These are phyloP conservation scores for Xylaria acuta DNA, from an alignment of 495 filamentous ascomycete genomes.

Conservation along the genomic window DNA sequence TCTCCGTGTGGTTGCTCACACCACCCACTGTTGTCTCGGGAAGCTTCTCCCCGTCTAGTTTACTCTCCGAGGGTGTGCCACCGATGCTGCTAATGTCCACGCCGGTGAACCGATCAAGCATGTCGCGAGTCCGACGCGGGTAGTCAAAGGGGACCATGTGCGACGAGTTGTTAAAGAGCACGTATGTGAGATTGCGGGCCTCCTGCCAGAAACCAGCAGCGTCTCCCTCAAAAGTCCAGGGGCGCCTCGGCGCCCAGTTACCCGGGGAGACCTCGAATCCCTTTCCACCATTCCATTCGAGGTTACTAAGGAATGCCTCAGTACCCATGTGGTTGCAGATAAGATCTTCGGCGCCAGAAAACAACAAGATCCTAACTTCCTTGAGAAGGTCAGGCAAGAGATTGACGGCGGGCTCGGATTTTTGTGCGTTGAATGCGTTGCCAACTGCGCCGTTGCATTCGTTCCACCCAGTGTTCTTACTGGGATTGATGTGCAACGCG, in stretches of 20 bases:
- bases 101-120: slow-evolving; percentile 95
- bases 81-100: slow-evolving; percentile 94
- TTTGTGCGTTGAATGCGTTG: slow-evolving; percentile 66
- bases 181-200: slow-evolving; percentile 93
- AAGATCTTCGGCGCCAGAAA: slow-evolving; percentile 91
- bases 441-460: slow-evolving; percentile 87
- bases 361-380: slow-evolving; percentile 79
- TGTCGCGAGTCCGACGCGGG: slow-evolving; percentile 85
- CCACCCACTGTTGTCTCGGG: slow-evolving; percentile 86
- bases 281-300: slow-evolving; percentile 88
- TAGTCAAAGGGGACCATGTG: slow-evolving; percentile 99
- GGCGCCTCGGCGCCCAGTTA: slow-evolving; percentile 85
- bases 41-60: slow-evolving; percentile 90
- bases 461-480: slow-evolving; percentile 85
- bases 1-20: slow-evolving; percentile 73
- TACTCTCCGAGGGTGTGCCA: slow-evolving; percentile 79
- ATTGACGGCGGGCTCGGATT: slow-evolving; percentile 73
- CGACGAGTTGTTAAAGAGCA: slow-evolving; percentile 91
- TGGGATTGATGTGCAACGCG: slow-evolving; percentile 82
- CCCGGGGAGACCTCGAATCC: slow-evolving; percentile 92
- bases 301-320: slow-evolving; percentile 86
- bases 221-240: slow-evolving; percentile 95
- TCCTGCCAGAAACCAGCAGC: slow-evolving; percentile 91
- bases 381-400: slow-evolving; percentile 80
- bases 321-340: slow-evolving; percentile 98